Base-by-base conservation (phyloP, 768 basidiomycete genomes). In the Boletus rufocinnamomeus region DNA sequence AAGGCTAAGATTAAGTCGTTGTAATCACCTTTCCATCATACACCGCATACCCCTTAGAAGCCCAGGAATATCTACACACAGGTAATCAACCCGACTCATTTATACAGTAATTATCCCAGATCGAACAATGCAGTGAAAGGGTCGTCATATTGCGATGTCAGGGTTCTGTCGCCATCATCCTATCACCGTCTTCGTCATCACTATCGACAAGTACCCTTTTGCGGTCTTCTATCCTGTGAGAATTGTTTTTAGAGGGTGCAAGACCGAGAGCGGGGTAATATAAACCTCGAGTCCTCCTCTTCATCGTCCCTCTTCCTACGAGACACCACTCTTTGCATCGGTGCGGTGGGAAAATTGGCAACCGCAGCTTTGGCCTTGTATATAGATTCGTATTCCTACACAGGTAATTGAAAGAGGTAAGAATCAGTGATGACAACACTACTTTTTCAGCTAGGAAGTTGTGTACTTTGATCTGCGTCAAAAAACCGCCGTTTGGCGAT, bases 371-470 rank as follows among this genome's bases (percentile, higher is more conserved):
- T 84, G 10, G 94, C 94, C 65, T 84, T 86, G 70, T 95, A 92
- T 68, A 96, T 96, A 5, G 93, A 90, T 73, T 95, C 92, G 63
- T 95, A 96, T 77, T 95, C 94, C 93, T 95, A 45, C 43, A 23
- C 13, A 49, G 21, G 35, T 34, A 55, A 47, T 47, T 25, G 43
- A 51, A 52, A 32, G 47, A 48, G 50, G 30, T 58, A 17, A 51
- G 37, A 41, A 41, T 61, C 40, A 51, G 50, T 43, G 21, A 47
- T 1, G 46, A 38, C 11, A 47, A 28, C n/a, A 13, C n/a, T 32
- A n/a, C n/a, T 21, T 30, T 52, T 37, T 35, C 16, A n/a, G 8
- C 35, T 50, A 34, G 30, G 14, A 44, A 53, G 32, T 45, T 16
- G 37, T 76, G 28, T 56, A 89, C 91, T 83, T 96, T 95, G 69